Conservation (phyloP, 257 asterid species). For the Solanum virginianum region DNA sequence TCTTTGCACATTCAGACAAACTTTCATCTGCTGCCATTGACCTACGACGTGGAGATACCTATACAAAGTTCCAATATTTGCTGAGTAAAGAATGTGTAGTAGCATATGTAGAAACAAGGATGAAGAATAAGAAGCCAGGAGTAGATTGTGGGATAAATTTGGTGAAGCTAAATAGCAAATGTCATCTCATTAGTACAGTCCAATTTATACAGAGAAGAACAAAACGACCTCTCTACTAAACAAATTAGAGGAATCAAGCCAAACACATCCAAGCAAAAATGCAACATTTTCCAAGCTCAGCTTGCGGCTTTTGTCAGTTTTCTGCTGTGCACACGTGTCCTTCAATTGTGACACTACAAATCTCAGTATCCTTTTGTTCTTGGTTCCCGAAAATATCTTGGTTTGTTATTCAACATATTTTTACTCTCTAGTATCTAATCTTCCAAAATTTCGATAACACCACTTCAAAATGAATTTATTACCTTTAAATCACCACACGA, state of each 20-base stretch:
- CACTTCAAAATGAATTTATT: neutral
- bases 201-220: neutral
- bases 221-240: neutral
- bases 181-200: neutral
- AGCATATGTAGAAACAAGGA: neutral
- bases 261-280: neutral
- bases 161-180: neutral
- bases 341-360: neutral
- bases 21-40: constrained; percentile 46
- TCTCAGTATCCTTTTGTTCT: neutral
- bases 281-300: neutral
- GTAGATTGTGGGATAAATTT: neutral
- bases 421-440: neutral
- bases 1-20: constrained; percentile 75
- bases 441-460: neutral
- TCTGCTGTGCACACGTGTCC: neutral
- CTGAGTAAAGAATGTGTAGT: neutral
- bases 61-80: constrained; percentile 7
- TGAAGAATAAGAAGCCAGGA: neutral
- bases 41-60: constrained; percentile 62
- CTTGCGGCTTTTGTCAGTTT: neutral
- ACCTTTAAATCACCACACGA: neutral
- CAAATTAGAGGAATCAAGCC: neutral
- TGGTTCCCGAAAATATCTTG: neutral
- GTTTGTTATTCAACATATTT: neutral